A percentile compares a stretch with the other conserved stretches of the same genome.
Conservation (phyloP, 257 asterid genomes). For the Nyctanthes arbortristis region DNA sequence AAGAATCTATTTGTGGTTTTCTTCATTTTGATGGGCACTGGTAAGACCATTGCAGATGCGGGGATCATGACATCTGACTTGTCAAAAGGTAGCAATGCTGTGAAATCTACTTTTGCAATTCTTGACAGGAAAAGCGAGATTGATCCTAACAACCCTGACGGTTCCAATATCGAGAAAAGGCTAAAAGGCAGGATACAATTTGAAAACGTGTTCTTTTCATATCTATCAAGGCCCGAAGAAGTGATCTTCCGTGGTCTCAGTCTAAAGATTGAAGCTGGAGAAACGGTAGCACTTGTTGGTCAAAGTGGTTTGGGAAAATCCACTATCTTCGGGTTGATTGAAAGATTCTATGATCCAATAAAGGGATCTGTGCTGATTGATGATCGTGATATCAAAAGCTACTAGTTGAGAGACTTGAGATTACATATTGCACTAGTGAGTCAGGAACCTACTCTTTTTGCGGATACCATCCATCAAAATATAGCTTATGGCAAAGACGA, state of each 20-base stretch:
- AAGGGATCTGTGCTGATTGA: conserved; percentile 60
- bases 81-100: conserved; percentile 63
- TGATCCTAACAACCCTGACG: conserved; percentile 49
- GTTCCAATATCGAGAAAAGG: conserved; percentile 28
- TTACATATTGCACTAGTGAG: conserved; percentile 69
- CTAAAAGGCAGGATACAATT: conserved; percentile 52
- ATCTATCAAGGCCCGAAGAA: conserved; percentile 72
- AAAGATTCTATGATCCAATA: conserved; percentile 72
- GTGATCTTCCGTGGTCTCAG: conserved; percentile 59
- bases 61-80: conserved; percentile 78
- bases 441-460: conserved; percentile 72
- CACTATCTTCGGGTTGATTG: conserved; percentile 61
- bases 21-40: conserved; percentile 77
- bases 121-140: conserved; percentile 54
- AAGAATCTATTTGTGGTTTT: conserved; percentile 66
- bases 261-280: conserved; percentile 61
- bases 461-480: conserved; percentile 60
- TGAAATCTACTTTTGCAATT: conserved; percentile 50
- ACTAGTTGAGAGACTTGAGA: conserved; percentile 58
- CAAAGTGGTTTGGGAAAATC: conserved; percentile 85
- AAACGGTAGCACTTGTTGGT: conserved; percentile 65
- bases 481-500: conserved; percentile 53
- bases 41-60: conserved; percentile 76
- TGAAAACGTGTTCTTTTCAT: conserved; percentile 46
- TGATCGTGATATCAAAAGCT: conserved; percentile 51